Conservation (phyloP, 805 yeast genomes). For the Pichia gijzeniarum region DNA sequence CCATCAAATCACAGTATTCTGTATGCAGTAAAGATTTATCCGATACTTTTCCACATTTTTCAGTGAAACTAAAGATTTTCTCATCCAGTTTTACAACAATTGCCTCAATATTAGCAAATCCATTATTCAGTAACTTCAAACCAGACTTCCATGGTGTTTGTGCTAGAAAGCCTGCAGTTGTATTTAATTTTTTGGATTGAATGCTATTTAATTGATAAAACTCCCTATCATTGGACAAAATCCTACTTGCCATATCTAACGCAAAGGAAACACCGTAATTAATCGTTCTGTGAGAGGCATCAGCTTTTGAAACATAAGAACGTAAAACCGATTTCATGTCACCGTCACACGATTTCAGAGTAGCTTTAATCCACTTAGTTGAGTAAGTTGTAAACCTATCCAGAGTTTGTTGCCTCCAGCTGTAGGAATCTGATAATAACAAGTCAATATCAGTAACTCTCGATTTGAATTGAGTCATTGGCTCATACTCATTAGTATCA, state of each 20-base stretch:
- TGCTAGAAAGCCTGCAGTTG: slow-evolving; percentile 67
- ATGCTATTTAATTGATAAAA: slow-evolving; percentile 38
- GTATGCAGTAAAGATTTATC: slow-evolving; percentile 14
- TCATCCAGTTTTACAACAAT: slow-evolving; percentile 11
- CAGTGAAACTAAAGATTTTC: slow-evolving; percentile 10
- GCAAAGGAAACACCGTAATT: slow-evolving; percentile 89
- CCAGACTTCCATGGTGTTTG: slow-evolving; percentile 63
- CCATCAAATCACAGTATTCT: slow-evolving; percentile 38
- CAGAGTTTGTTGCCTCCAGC: slow-evolving; percentile 68
- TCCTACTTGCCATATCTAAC: slow-evolving; percentile 73
- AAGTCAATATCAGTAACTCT: slow-evolving; percentile 40
- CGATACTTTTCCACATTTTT: background rate
- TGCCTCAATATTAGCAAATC: slow-evolving; percentile 33
- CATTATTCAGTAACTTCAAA: slow-evolving; percentile 16
- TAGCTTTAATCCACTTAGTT: slow-evolving; percentile 56
- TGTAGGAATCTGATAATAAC: slow-evolving; percentile 65
- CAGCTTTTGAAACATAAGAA: slow-evolving; percentile 52
- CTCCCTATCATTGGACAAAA: slow-evolving; percentile 63
- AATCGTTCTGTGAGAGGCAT: slow-evolving; percentile 29
- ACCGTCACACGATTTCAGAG: slow-evolving; percentile 53
- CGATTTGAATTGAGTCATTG: slow-evolving; percentile 57
- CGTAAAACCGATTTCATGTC: slow-evolving; percentile 79
- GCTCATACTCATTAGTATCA: slow-evolving; percentile 78
- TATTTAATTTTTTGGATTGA: slow-evolving; percentile 36
- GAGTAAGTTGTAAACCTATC: slow-evolving; percentile 52